Base-by-base conservation (phyloP, 108 stramenopile species). In the Ochromonas danica region DNA sequence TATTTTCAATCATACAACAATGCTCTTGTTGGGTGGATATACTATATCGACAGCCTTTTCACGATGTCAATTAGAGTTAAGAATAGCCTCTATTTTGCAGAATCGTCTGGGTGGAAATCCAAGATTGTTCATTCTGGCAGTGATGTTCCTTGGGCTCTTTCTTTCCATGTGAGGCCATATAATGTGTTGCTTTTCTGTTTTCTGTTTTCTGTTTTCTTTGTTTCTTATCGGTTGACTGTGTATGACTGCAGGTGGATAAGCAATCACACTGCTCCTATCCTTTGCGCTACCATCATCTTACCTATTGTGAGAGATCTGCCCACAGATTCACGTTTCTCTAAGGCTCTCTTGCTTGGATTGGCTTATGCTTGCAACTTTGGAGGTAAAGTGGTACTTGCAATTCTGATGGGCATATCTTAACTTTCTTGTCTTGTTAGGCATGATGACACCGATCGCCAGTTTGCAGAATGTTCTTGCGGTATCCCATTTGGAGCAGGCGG, bases 281-380 rank as follows among this genome's bases (percentile, higher is more conserved):
- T 86, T 10, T 84, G 83, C 42, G 80, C 83, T 1, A 78, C 83
- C 81, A 79, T 86, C 62, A 61, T 86, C 33, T 38, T 78, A 36
- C 85, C 85, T 22, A 81, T 86, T 25, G 81, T 86, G 31, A 27
- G 72, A 17, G 78, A 78, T 61, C 61, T 78, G 35, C 78, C 78
- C 17, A 60, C 61, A 2, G 78, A 61, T n/a, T 78, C 78, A 25
- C 28, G 45, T 36, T 81, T 43, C 42, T 82, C 77, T 1, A 81
- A 84, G 41, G 77, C 83, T 1, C 81, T 86, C 43, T 80, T 86
- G 39, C 78, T 86, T 36, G 85, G 85, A 6, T 77, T 86, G 30
- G 83, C 85, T n/a, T 86, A 83, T 65, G 85, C 85, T 35, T 86
- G 85, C 51, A 86, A 86, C 67, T 83, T 86, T 43, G 83, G 85